Base-by-base conservation (phyloP, 2,329 filamentous ascomycete species). In the Pseudocercospora musae region DNA sequence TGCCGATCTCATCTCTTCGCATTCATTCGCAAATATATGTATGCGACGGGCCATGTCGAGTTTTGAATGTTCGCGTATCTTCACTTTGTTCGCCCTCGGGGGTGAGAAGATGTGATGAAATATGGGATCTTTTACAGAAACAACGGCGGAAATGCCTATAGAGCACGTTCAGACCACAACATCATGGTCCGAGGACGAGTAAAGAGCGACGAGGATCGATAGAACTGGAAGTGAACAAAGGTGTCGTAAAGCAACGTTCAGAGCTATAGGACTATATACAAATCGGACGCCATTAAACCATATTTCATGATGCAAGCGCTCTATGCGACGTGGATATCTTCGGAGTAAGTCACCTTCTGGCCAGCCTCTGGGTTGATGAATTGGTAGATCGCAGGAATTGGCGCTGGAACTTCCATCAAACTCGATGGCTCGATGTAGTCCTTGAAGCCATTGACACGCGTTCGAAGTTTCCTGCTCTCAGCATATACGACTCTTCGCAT, bases 401-500 rank as follows among this genome's bases (percentile, higher is more conserved):
- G 73, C 23, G 68, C 75, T 7, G 77, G 76, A 6, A 78, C 76
- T 61, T 78, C 76, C 9, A 70, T 63, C 11, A 79, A 62, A 56
- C 73, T 70, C 40, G 64, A 65, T 2, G 76, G 76, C 71, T 79
- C 76, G 21, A 78, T 64, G 64, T 78, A 77, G 54, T 75, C 72
- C 66, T 73, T 75, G 62, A 76, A 73, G 40, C 74, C 77, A 68
- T 78, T 78, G 0, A 78, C 72, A 37, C 71, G 71, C 56, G 77
- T 58, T 46, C 77, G 70, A 59, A 79, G 64, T 71, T 77, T 77
- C 69, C 76, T 73, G 49, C 70, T 74, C 71, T 78, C 76, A 0
- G 76, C 75, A 67, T 79, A 78, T 20, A 79, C 76, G 0, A 78
- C 76, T 56, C 74, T 70, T 6, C 76, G 67, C 76, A 78, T 77